These are phyloP conservation scores for Fraxinus sp. DNA, from an alignment of 305 asterid genomes.

Conservation along the genomic window DNA sequence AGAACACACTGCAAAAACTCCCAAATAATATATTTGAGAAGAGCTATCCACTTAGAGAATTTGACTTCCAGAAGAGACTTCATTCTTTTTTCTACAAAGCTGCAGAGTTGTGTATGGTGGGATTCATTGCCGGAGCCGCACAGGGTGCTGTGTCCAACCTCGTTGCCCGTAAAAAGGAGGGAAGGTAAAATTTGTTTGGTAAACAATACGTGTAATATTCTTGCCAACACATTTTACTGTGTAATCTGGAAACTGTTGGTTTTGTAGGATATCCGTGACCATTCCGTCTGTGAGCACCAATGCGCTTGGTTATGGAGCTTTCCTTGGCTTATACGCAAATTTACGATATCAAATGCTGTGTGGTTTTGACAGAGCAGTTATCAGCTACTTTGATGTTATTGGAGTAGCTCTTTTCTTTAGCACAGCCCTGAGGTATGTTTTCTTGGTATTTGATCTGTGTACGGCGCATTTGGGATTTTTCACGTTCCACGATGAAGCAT, in stretches of 20 bases:
- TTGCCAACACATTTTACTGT: not conserved
- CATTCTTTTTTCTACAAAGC: slow-evolving; percentile 88
- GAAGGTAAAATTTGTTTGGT: slow-evolving; percentile 53
- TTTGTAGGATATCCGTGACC: slow-evolving; percentile 73
- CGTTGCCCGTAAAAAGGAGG: slow-evolving; percentile 81
- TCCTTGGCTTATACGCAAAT: slow-evolving; percentile 94
- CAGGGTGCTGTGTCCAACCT: slow-evolving; percentile 86
- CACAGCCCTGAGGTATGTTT: slow-evolving; percentile 75
- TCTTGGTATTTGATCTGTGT: slow-evolving; percentile 5
- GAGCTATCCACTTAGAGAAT: slow-evolving; percentile 88
- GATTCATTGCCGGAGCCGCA: slow-evolving; percentile 85
- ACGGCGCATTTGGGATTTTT: not conserved
- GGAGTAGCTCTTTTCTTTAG: slow-evolving; percentile 79
- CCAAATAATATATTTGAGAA: slow-evolving; percentile 91
- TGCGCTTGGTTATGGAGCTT: slow-evolving; percentile 98
- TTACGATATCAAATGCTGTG: slow-evolving; percentile 82
- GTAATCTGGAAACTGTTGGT: slow-evolving; percentile 4
- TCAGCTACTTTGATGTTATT: slow-evolving; percentile 84
- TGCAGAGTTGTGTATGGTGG: slow-evolving; percentile 92
- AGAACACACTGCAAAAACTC: slow-evolving; percentile 95
- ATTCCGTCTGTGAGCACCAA: slow-evolving; percentile 81
- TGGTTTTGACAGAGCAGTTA: slow-evolving; percentile 77
- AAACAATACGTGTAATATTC: not conserved
- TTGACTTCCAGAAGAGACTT: slow-evolving; percentile 81
- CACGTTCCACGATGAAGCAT: not conserved